Evolutionary conservation across 1,284 basidiomycete species (phyloP).

Genomic region (Sanghuangporus baumii): DNA sequence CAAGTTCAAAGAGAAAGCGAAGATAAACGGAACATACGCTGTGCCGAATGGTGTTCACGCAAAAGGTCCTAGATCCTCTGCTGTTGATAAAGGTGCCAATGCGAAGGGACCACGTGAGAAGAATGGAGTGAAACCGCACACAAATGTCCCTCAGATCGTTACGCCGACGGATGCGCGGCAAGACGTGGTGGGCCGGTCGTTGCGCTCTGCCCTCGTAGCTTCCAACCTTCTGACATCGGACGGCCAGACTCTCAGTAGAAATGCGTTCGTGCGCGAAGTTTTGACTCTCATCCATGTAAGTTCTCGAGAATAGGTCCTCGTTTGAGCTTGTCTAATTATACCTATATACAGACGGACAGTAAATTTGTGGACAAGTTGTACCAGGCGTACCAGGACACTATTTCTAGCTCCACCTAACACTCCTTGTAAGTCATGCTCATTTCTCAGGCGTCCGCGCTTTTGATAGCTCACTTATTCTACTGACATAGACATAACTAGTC

Average conservation of each 20-base stretch:
- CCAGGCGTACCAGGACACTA: background rate
- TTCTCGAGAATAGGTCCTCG: background rate
- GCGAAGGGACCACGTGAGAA: background rate
- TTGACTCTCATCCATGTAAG: constrained; percentile 65
- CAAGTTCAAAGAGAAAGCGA: constrained; percentile 7
- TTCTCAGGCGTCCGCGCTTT: background rate
- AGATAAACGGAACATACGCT: constrained; percentile 1
- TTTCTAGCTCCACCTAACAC: background rate
- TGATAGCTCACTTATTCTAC: no score
- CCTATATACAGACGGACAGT: constrained; percentile 3
- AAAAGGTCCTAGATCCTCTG: background rate
- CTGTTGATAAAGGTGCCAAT: background rate
- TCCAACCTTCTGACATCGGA: background rate
- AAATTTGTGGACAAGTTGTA: constrained; percentile 11
- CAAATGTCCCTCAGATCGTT: background rate
- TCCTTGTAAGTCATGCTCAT: background rate
- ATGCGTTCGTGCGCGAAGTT: constrained; percentile 63
- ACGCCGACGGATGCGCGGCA: background rate
- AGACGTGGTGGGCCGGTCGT: constrained; percentile 1
- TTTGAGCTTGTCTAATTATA: background rate
- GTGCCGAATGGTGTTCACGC: background rate
- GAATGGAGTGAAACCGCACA: background rate
- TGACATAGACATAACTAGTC: no score
- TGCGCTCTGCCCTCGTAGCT: background rate
- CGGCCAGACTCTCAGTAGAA: constrained; percentile 36